Base-by-base conservation (phyloP, 1,139 yeast genomes). In the Meyerozyma sp. region DNA sequence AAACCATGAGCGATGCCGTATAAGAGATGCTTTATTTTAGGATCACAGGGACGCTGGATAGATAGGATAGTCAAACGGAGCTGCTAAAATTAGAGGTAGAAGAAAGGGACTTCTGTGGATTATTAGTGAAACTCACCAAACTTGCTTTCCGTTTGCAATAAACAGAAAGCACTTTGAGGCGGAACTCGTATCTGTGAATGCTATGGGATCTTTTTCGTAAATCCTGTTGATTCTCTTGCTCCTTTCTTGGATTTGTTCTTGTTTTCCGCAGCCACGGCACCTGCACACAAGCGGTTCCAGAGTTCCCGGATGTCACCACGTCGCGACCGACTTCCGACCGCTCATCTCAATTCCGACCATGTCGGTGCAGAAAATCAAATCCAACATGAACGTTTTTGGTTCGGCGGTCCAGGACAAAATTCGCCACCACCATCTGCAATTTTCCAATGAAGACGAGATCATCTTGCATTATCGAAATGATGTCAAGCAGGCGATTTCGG, bases 391-490 rank as follows among this genome's bases (percentile, higher is more conserved):
- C 29, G 41, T 48, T 23, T 45, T 49, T 26, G 51, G 57, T 10
- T 42, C 51, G 18, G 44, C 50, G 13, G 52, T 56, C 39, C 53
- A 52, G 40, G 59, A 56, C 44, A 50, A 52, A 14, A 42, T 58
- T n/a, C 54, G 53, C 40, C 40, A 40, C 32, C 39, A 32, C 36
- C 53, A 55, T 32, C 50, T 57, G 35, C 58, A 55, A 10, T 63
- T 52, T 43, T 65, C 59, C 49, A 52, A 55, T 40, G 82, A 74
- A 45, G 80, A 77, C 51, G 73, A 70, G 40, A 52, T 69, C 30
- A 62, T 75, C 7, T 53, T 55, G 11, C 67, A 66, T 32, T 76
- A 75, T 63, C 67, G 71, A 42, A 68, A 69, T 44, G 81, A 77
- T 48, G 52, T 77, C 27, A 62, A 66, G 42, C 58, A 63, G 10